A percentile compares a stretch with the other conserved stretches of the same genome.
These are phyloP conservation scores for Thraustotheca clavata DNA, from an alignment of 352 stramenopile species.

Conservation along the genomic window DNA sequence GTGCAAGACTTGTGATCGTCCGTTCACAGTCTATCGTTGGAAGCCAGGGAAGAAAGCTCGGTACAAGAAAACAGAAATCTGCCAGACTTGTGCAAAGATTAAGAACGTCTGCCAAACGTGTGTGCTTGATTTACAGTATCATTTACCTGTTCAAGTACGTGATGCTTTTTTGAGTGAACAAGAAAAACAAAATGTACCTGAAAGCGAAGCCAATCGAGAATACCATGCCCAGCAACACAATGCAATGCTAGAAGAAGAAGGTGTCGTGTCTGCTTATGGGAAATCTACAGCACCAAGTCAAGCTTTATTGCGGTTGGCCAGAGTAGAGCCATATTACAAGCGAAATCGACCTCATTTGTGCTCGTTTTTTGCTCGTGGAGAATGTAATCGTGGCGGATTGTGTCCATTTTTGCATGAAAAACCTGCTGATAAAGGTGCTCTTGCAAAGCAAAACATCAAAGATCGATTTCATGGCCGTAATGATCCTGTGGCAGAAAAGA, in stretches of 20 bases:
- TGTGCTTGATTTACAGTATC: slow-evolving; percentile 97
- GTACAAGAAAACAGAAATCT: slow-evolving; percentile 98
- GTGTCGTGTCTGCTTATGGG: slow-evolving; percentile 79
- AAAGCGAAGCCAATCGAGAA: slow-evolving; percentile 91
- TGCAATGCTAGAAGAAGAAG: slow-evolving; percentile 87
- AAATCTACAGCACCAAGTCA: slow-evolving; percentile 61
- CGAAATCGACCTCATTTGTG: slow-evolving; percentile 89
- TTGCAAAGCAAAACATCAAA: slow-evolving; percentile 95
- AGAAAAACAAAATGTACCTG: slow-evolving; percentile 71
- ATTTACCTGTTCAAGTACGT: slow-evolving; percentile 91
- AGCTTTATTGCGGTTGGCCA: slow-evolving; percentile 75
- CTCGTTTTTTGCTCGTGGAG: slow-evolving; percentile 91
- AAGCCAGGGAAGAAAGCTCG: slow-evolving; percentile 95
- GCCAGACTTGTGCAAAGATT: slow-evolving; percentile 95
- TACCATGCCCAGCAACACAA: slow-evolving; percentile 92
- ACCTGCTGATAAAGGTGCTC: slow-evolving; percentile 83
- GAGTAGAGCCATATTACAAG: slow-evolving; percentile 87
- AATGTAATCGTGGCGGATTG: slow-evolving; percentile 87
- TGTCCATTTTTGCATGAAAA: slow-evolving; percentile 95
- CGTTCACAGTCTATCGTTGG: slow-evolving; percentile 98
- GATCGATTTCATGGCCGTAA: slow-evolving; percentile 93
- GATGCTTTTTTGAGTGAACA: slow-evolving; percentile 79
- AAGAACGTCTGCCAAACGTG: slow-evolving; percentile 99
- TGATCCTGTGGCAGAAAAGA: slow-evolving; percentile 89
- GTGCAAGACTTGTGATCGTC: slow-evolving; percentile 97